These are phyloP conservation scores for Solanum verrucosum DNA, from an alignment of 257 asterid species.

Conservation along the genomic window DNA sequence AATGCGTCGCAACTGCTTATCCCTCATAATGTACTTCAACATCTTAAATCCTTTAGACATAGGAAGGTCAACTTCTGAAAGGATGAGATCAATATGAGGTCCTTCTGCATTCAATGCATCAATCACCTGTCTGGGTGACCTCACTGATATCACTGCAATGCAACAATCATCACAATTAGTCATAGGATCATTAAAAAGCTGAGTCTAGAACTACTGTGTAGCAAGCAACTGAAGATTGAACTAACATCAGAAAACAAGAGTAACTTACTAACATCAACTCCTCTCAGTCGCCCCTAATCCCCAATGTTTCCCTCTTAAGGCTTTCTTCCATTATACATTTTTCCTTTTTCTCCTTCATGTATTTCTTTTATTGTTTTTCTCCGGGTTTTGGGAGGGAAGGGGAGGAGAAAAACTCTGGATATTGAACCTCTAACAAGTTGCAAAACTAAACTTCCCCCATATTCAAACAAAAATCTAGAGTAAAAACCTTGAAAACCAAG, in stretches of 20 bases:
- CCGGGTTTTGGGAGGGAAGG: neutral
- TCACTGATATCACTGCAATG: conserved; percentile 62
- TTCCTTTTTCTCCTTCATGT: neutral
- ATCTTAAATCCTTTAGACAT: conserved; percentile 71
- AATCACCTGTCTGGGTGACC: conserved; percentile 78
- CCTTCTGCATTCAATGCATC: conserved; percentile 90
- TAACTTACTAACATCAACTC: neutral
- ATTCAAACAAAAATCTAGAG: neutral
- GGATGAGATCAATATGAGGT: conserved; percentile 32
- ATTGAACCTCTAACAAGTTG: neutral
- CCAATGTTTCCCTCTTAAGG: neutral
- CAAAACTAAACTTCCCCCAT: neutral
- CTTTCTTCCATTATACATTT: neutral
- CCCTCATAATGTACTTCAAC: conserved; percentile 67
- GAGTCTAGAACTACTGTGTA: neutral
- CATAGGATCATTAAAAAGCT: neutral
- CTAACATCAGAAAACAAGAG: neutral
- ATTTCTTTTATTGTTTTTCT: neutral
- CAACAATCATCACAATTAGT: neutral
- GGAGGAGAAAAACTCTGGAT: neutral
- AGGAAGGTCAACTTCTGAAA: conserved; percentile 85
- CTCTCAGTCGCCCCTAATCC: neutral
- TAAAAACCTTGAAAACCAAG: neutral
- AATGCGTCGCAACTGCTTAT: conserved; percentile 61
- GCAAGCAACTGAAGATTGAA: neutral